phyloP scores from a whole-genome alignment of 2,329 filamentous ascomycete genomes.

The Grosmannia huntii region DNA sequence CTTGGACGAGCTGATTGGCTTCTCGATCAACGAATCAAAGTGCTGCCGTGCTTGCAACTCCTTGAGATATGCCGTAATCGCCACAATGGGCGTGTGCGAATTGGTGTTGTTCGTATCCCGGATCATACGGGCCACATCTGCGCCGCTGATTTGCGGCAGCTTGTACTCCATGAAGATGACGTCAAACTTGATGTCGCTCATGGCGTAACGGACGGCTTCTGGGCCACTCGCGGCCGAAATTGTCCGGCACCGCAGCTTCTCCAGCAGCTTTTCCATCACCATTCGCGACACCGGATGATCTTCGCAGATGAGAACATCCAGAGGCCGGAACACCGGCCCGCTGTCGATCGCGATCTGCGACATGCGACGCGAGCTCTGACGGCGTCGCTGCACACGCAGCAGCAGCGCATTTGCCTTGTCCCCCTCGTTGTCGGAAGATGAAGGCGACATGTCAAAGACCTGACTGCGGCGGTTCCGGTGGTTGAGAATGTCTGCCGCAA shows the following conservation, averaged over 20 bases:
- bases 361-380: conserved; percentile 89
- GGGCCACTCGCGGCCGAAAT: conserved; percentile 83
- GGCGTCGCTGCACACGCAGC: conserved; percentile 78
- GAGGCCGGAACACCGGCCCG: conserved; percentile 75
- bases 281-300: conserved; percentile 93
- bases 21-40: conserved; percentile 91
- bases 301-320: conserved; percentile 93
- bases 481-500: conserved; percentile 53
- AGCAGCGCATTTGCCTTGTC: conserved; percentile 68
- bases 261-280: conserved; percentile 97
- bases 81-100: conserved; percentile 86
- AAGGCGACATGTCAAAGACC: conserved; percentile 91
- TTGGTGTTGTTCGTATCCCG: conserved; percentile 94
- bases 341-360: conserved; percentile 73
- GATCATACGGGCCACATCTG: conserved; percentile 95
- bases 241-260: conserved; percentile 88
- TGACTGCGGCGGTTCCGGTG: conserved; percentile 90
- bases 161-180: conserved; percentile 98
- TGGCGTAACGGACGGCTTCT: conserved; percentile 84
- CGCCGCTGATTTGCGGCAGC: conserved; percentile 85
- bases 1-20: conserved; percentile 88
- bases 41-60: conserved; percentile 90
- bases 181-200: conserved; percentile 97
- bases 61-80: conserved; percentile 95
- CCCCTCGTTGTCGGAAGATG: conserved; percentile 94